Percentiles rank a stretch among this genome's conserved stretches.
phyloP scores from a whole-genome alignment of 768 basidiomycete species.

The Sporobolomyces pararoseus region DNA sequence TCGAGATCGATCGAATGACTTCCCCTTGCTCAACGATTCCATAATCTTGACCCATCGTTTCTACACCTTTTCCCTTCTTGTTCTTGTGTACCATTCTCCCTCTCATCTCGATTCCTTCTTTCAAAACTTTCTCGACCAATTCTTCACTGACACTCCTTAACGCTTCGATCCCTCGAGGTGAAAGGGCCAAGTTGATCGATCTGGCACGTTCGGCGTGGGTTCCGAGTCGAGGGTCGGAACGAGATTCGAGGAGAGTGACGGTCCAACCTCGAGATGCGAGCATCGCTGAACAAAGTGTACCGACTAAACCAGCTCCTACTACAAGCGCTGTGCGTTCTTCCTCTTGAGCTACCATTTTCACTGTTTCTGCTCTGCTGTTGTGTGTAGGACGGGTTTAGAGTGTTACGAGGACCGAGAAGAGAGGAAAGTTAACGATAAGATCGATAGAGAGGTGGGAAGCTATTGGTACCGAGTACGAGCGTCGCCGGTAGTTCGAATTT shows the following conservation, averaged over 20 bases:
- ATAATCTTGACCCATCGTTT: constrained; percentile 60
- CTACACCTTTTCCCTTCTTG: not conserved
- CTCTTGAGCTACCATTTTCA: no score
- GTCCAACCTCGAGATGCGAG: constrained; percentile 82
- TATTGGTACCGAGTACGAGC: no score
- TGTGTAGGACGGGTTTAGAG: no score
- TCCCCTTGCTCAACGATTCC: constrained; percentile 83
- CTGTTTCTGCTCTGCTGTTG: no score
- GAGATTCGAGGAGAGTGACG: constrained; percentile 73
- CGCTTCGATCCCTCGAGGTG: constrained; percentile 85
- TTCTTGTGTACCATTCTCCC: constrained; percentile 89
- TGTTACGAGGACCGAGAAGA: no score
- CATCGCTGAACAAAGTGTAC: constrained; percentile 80
- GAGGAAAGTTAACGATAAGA: no score
- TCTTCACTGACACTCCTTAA: constrained; percentile 72
- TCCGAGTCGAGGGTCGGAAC: constrained; percentile 61
- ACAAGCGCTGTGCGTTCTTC: constrained; percentile 43
- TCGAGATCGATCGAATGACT: constrained; percentile 92
- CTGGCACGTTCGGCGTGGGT: constrained; percentile 66
- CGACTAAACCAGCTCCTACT: constrained; percentile 85
- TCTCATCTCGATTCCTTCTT: constrained; percentile 83
- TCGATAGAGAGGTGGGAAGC: no score
- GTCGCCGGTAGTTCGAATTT: no score
- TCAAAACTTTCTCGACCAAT: constrained; percentile 65
- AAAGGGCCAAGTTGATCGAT: constrained; percentile 94